phyloP scores from a whole-genome alignment of 2,329 filamentous ascomycete genomes.

The Neoscytalidium dimidiatum region DNA sequence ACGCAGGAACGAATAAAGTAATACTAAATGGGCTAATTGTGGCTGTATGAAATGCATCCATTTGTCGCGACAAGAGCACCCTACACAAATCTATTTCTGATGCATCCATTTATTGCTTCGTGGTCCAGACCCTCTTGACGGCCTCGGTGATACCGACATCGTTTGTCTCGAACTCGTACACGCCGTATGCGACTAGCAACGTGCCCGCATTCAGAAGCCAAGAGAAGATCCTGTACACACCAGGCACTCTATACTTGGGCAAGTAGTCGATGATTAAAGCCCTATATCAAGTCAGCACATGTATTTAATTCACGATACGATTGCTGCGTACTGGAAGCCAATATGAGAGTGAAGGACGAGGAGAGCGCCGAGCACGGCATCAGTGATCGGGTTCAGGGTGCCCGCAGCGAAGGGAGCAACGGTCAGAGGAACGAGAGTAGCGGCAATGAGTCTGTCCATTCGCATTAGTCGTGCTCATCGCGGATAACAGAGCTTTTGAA shows the following conservation, averaged over 20 bases:
- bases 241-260: conserved; percentile 69
- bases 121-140: conserved; percentile 86
- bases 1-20: not conserved
- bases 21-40: not conserved
- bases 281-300: conserved; percentile 36
- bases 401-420: conserved; percentile 90
- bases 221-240: conserved; percentile 64
- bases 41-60: conserved; percentile 7
- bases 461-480: not conserved
- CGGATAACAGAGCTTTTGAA: conserved; percentile 33
- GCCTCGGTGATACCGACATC: conserved; percentile 93
- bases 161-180: conserved; percentile 99
- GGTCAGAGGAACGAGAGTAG: conserved; percentile 80
- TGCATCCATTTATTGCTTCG: conserved; percentile 38
- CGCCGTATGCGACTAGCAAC: conserved; percentile 76
- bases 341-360: conserved; percentile 93
- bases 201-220: conserved; percentile 82
- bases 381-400: conserved; percentile 83
- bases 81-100: not conserved
- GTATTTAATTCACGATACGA: not conserved
- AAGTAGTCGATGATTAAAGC: conserved; percentile 89
- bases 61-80: not conserved
- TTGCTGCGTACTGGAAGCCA: conserved; percentile 73
- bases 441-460: conserved; percentile 66
- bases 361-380: conserved; percentile 80